Conservation (phyloP, 202 grass and related monocot genomes). For the Setaria viridis region DNA sequence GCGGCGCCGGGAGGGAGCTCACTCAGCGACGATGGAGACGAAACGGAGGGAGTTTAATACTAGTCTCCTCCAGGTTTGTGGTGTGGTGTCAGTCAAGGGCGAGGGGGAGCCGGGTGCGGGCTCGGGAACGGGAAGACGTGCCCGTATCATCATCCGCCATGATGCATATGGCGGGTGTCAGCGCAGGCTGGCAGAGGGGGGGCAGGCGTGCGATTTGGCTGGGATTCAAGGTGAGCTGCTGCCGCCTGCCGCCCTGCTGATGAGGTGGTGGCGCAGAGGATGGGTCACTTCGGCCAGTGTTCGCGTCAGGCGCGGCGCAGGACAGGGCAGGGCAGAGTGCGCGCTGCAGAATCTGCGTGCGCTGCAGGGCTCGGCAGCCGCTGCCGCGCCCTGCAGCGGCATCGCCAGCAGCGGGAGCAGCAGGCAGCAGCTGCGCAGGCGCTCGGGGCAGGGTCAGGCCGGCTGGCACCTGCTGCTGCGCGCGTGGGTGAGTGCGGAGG, state of each 20-base stretch:
- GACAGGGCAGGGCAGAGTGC: slow-evolving; percentile 52
- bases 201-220: slow-evolving; percentile 32
- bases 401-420: slow-evolving; percentile 1
- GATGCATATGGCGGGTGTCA: slow-evolving; percentile 27
- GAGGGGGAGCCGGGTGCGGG: neutral
- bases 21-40: neutral
- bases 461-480: slow-evolving; percentile 41
- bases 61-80: neutral
- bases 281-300: slow-evolving; percentile 86
- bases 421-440: slow-evolving; percentile 36
- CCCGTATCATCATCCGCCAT: slow-evolving; percentile 11
- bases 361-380: neutral
- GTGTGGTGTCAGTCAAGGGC: slow-evolving; percentile 5
- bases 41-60: neutral
- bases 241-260: neutral
- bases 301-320: slow-evolving; percentile 32
- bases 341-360: slow-evolving; percentile 68
- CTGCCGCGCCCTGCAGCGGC: slow-evolving; percentile 4
- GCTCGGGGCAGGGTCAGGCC: slow-evolving; percentile 30
- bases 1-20: neutral
- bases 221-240: slow-evolving; percentile 32
- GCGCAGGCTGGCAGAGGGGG: slow-evolving; percentile 6
- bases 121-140: slow-evolving; percentile 8
- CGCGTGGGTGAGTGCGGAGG: slow-evolving; percentile 11
- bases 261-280: slow-evolving; percentile 52